Evolutionary conservation across 2,329 filamentous ascomycete species (phyloP), one percentile per base, ranked within the genome.

Genomic region (Diplodia sapinea): DNA sequence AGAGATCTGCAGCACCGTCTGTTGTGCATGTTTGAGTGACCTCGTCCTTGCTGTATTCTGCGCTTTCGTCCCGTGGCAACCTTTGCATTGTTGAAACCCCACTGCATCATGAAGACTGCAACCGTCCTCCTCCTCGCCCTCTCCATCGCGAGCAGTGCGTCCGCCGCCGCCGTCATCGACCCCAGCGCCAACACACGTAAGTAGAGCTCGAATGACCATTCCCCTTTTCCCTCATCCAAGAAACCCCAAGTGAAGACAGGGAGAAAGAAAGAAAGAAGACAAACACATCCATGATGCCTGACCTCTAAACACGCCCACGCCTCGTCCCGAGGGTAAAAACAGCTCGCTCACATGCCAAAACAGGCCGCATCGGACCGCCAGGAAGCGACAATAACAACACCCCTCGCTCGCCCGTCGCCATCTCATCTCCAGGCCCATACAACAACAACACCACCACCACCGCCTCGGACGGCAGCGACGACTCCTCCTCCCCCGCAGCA

Each of bases 361-460:
- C 47, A 63, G 59, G 59, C 59, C 59, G 59, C 59, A 51, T 63
- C 59, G 20, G 31, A 36, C 43, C 40, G 17, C 59, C 56, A 12
- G 29, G 50, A 29, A 31, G 9, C 43, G 43, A 20, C 43, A 20
- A 26, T 17, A n/a, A 61, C 40, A n/a, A 63, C 29, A 17, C 11
- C 11, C 43, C 47, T 2, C 59, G 29, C 59, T 26, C 59, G 1
- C 43, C 31, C 23, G 4, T 17, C 59, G 15, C 29, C 29, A 13
- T 33, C 31, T 36, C 33, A 6, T 26, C 57, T 15, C 3, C 23
- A 17, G 8, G 5, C 38, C 23, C 23, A 8, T 43, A 29, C 59
- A 23, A 20, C 40, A n/a, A 2, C 26, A 15, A 20, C 23, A 9
- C 38, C 12, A 49, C 1, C 56, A 26, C 23, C 23, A 26, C 23